A percentile compares a stretch with the other conserved stretches of the same genome.
Conservation (phyloP, 2,329 filamentous ascomycete species). For the Botrytis hyacinthi region DNA sequence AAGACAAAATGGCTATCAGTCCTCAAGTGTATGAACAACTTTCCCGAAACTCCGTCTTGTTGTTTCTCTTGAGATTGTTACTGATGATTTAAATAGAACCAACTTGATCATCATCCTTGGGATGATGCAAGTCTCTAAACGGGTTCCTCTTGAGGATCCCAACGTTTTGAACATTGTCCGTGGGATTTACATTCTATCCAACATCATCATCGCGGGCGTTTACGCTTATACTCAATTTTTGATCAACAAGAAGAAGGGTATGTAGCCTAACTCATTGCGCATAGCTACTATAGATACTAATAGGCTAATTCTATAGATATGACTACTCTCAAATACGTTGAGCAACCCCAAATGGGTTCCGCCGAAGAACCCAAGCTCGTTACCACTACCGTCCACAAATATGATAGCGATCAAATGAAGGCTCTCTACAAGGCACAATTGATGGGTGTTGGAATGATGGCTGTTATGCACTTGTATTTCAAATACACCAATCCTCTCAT, state of each 20-base stretch:
- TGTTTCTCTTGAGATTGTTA: slow-evolving; percentile 18
- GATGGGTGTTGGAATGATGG: slow-evolving; percentile 98
- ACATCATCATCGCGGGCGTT: slow-evolving; percentile 79
- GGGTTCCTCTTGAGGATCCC: slow-evolving; percentile 90
- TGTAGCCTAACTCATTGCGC: slow-evolving; percentile 34
- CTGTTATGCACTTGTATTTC: slow-evolving; percentile 97
- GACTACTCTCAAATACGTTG: slow-evolving; percentile 97
- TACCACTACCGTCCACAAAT: slow-evolving; percentile 93
- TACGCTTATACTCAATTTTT: slow-evolving; percentile 81
- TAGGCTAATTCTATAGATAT: slow-evolving; percentile 62
- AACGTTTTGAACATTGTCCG: slow-evolving; percentile 64
- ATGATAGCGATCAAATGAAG: slow-evolving; percentile 85
- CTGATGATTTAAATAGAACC: slow-evolving; percentile 55
- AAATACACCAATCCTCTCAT: slow-evolving; percentile 99
- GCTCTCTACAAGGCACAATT: slow-evolving; percentile 83
- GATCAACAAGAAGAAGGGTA: slow-evolving; percentile 98
- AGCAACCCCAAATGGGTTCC: slow-evolving; percentile 89
- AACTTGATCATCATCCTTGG: slow-evolving; percentile 93
- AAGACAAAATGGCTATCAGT: slow-evolving; percentile 59
- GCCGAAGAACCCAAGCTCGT: slow-evolving; percentile 93
- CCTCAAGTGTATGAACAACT: slow-evolving; percentile 66
- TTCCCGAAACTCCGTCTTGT: slow-evolving; percentile 18
- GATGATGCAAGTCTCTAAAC: slow-evolving; percentile 98
- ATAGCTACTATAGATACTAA: neutral
- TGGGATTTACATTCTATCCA: slow-evolving; percentile 59